Base-by-base conservation (phyloP, 1,284 basidiomycete genomes). In the Fomitopsis betulina region DNA sequence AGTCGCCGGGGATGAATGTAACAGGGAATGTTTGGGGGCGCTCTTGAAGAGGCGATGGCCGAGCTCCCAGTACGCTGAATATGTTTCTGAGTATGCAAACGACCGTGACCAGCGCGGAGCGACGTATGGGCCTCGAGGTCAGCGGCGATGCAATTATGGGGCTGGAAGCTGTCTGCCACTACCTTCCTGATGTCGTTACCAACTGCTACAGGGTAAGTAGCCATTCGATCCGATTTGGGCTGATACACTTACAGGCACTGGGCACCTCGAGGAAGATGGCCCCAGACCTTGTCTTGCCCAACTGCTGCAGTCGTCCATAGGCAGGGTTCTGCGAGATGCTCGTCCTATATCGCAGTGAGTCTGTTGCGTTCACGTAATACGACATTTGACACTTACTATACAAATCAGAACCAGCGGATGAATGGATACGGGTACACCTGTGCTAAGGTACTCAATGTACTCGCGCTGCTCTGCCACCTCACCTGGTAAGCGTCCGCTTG, bases 201-300 rank as follows among this genome's bases (percentile, higher is more conserved):
- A 58, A 80, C 77, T 79, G 51, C 21, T 27, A 21, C n/a, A 13
- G 10, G 21, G 19, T 10, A 42, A 45, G n/a, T 27, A 33, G n/a
- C 17, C 19, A 13, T 21, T 10, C 8, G 6, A 19, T 6, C 8
- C 9, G 12, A 37, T 12, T 37, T 37, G 4, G 5, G 25, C n/a
- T 37, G 21, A 45, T 19, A 33, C 12, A 71, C 78, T 63, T 58
- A 82, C 81, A 80, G 62, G 78, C 80, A 61, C 79, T 81, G 10
- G 70, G 74, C 39, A 75, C 63, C 55, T 77, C 75, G 4, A 83
- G 67, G 17, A 82, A 67, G 40, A 84, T 73, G 7, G 79, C 77
- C 39, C 72, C 70, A 10, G 70, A 59, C 19, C 71, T 73, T 2
- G 72, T 69, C 25, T 68, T 65, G 3, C 70, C 68, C 1, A 82